Evolutionary conservation across 306 rosid genomes (phyloP).

Genomic region (Lathyrus sativus): DNA sequence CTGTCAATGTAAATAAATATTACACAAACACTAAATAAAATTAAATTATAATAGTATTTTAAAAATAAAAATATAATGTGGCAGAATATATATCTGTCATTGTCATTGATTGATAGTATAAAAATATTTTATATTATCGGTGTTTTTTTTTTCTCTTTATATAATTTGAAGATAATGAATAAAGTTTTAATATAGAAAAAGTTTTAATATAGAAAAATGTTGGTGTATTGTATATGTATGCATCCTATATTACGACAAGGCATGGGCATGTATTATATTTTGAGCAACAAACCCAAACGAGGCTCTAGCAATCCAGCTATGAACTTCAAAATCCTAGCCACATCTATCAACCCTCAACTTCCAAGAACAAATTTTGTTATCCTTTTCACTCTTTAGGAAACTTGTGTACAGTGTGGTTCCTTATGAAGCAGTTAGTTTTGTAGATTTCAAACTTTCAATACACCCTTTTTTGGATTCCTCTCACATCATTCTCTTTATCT

Average conservation of each 20-base stretch:
- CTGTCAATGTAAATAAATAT: too few relatives aligned
- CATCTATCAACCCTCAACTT: constrained; percentile 18
- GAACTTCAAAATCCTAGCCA: constrained; percentile 33
- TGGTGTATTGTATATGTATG: not conserved
- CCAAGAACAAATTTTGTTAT: constrained; percentile 31
- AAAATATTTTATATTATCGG: too few relatives aligned
- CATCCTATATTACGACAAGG: constrained; percentile 20
- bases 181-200: not conserved
- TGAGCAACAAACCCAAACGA: not conserved
- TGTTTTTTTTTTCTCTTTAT: too few relatives aligned
- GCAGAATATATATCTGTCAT: too few relatives aligned
- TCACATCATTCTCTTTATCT: not conserved
- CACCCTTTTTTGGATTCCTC: constrained; percentile 30
- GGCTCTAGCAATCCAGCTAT: not conserved
- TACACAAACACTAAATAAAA: too few relatives aligned
- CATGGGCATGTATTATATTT: constrained; percentile 18
- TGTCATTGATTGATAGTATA: too few relatives aligned
- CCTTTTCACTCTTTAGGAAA: constrained; percentile 39
- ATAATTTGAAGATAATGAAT: too few relatives aligned
- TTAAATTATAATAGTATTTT: too few relatives aligned
- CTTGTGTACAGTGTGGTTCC: constrained; percentile 10
- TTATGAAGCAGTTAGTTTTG: constrained; percentile 20
- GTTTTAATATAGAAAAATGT: not conserved
- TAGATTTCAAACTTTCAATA: constrained; percentile 26
- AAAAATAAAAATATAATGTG: too few relatives aligned